Percentiles rank a stretch among this genome's conserved stretches.
phyloP scores from a whole-genome alignment of 163 green algal species.

The Volvox carteri region DNA sequence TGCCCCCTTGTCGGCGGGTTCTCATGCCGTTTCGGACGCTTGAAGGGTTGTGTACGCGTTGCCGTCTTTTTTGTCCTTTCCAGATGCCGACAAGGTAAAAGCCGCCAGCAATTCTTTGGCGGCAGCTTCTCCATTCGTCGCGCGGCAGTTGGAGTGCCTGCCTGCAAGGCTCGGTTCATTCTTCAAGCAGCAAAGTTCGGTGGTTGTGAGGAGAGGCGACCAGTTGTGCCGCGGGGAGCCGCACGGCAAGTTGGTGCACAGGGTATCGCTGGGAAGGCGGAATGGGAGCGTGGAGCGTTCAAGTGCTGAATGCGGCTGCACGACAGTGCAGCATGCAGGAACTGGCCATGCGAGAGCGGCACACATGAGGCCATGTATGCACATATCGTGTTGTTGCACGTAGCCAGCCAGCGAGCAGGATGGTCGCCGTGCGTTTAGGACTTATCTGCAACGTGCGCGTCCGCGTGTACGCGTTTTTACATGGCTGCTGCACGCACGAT shows the following conservation, averaged over 20 bases:
- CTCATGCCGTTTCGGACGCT: too few relatives aligned
- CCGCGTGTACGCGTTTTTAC: background rate
- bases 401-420: conserved; percentile 37
- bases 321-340: background rate
- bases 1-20: too few relatives aligned
- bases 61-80: background rate
- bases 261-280: background rate
- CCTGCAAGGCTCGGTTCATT: background rate
- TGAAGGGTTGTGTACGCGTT: too few relatives aligned
- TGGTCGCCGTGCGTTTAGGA: conserved; percentile 10
- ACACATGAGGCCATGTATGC: background rate
- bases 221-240: background rate
- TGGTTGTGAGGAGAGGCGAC: too few relatives aligned
- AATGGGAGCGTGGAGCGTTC: too few relatives aligned
- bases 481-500: background rate
- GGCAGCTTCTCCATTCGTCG: background rate
- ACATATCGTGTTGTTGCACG: conserved; percentile 43
- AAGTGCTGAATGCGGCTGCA: background rate
- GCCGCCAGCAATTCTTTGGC: background rate
- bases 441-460: background rate
- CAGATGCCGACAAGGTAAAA: conserved; percentile 44
- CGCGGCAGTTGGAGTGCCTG: background rate
- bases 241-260: background rate
- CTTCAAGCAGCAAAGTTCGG: too few relatives aligned
- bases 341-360: background rate